These are phyloP conservation scores for Stachybotrys chlorohalonatus DNA, from an alignment of 2,329 filamentous ascomycete species.

Conservation along the genomic window DNA sequence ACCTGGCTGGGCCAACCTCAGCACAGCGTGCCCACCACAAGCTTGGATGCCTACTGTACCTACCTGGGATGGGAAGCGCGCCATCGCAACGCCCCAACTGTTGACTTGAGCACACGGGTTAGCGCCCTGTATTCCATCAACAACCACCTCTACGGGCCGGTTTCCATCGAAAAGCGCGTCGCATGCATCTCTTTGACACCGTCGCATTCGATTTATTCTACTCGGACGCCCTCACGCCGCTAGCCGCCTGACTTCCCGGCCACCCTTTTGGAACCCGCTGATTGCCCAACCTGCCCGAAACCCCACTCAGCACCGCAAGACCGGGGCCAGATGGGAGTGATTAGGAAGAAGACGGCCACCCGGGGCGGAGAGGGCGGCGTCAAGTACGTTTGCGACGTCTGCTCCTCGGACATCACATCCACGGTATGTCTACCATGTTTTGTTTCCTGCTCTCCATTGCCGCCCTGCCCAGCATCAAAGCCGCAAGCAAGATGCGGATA, in stretches of 20 bases:
- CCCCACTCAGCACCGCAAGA: not conserved
- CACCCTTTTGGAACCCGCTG: not conserved
- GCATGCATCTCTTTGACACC: slow-evolving; percentile 6
- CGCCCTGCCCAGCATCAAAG: not conserved
- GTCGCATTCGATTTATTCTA: slow-evolving; percentile 8
- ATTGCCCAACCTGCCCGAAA: not conserved
- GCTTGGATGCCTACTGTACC: slow-evolving; percentile 7
- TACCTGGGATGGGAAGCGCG: not conserved
- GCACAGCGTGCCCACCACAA: not conserved
- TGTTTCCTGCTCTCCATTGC: not conserved
- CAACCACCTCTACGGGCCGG: slow-evolving; percentile 10
- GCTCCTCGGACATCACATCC: slow-evolving; percentile 91
- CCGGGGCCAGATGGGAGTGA: slow-evolving; percentile 66
- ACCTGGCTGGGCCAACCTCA: not conserved
- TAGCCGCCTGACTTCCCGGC: slow-evolving; percentile 3
- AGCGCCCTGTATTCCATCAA: slow-evolving; percentile 15
- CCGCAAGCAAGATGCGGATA: not conserved
- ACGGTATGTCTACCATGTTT: slow-evolving; percentile 54
- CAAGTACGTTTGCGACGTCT: slow-evolving; percentile 97
- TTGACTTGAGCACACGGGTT: slow-evolving; percentile 9
- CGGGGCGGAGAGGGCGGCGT: slow-evolving; percentile 79
- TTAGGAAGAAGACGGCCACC: slow-evolving; percentile 87
- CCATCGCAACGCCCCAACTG: slow-evolving; percentile 10
- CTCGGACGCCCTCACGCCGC: not conserved
- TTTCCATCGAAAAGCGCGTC: slow-evolving; percentile 21